A percentile compares a stretch with the other conserved stretches of the same genome.
phyloP scores from a whole-genome alignment of 192 early-diverging fungal species.

The Phlyctochytrium bullatum region DNA sequence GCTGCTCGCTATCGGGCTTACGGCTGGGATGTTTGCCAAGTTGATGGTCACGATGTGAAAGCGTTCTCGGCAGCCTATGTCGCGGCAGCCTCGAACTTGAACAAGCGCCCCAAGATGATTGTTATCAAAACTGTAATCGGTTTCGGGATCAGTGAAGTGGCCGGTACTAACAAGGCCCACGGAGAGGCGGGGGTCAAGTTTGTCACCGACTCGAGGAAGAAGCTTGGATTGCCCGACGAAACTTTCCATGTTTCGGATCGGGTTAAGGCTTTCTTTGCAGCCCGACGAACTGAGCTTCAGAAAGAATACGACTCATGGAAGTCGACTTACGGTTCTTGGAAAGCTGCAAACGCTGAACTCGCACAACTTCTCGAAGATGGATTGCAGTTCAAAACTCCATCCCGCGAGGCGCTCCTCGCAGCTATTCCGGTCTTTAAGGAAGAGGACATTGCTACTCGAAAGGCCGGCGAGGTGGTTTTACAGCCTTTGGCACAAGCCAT shows the following conservation, averaged over 20 bases:
- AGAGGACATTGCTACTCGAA: constrained; percentile 53
- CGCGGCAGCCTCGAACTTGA: constrained; percentile 86
- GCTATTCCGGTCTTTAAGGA: constrained; percentile 20
- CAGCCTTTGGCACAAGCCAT: constrained; percentile 73
- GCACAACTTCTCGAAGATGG: constrained; percentile 23
- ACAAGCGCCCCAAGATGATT: constrained; percentile 49
- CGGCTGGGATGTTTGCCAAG: constrained; percentile 64
- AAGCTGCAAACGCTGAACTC: constrained; percentile 61
- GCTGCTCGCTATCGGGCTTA: constrained; percentile 79
- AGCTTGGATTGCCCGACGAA: constrained; percentile 78
- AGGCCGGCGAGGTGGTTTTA: constrained; percentile 82
- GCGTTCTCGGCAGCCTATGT: constrained; percentile 61
- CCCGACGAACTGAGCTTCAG: constrained; percentile 59
- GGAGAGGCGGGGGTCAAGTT: constrained; percentile 52
- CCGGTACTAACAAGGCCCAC: constrained; percentile 92
- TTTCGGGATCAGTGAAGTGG: constrained; percentile 76
- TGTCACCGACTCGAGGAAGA: constrained; percentile 67
- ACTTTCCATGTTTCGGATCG: constrained; percentile 68
- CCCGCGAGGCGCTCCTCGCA: constrained; percentile 6
- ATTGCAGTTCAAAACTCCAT: constrained; percentile 9
- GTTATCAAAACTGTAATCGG: constrained; percentile 82
- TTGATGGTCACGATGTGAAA: constrained; percentile 24
- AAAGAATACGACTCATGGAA: constrained; percentile 75
- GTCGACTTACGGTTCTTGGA: constrained; percentile 68
- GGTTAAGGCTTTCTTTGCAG: constrained; percentile 46